Conservation (phyloP, 2,329 filamentous ascomycete genomes). For the Fusarium proliferatum region DNA sequence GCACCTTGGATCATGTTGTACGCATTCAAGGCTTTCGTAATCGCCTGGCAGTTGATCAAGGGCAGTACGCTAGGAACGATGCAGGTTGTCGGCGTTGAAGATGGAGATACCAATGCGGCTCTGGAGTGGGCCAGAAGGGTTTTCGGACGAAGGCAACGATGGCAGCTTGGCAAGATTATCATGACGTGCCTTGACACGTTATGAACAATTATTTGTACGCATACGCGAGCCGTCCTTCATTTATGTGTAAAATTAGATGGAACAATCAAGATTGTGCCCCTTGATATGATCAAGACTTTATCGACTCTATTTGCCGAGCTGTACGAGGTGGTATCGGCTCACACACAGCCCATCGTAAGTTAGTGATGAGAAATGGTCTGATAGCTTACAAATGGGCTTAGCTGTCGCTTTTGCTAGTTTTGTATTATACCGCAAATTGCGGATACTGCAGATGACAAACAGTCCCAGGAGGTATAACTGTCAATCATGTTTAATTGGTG, state of each 20-base stretch:
- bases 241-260: neutral
- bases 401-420: neutral
- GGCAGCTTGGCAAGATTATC: constrained; percentile 16
- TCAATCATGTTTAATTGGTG: too few relatives aligned
- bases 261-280: neutral
- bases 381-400: too few relatives aligned
- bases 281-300: neutral
- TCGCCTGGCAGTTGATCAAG: constrained; percentile 53
- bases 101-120: constrained; percentile 3
- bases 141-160: constrained; percentile 7
- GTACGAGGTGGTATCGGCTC: neutral
- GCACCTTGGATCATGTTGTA: constrained; percentile 55
- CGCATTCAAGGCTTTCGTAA: constrained; percentile 55
- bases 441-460: neutral
- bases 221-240: fast-evolving
- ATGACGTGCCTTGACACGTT: constrained; percentile 13
- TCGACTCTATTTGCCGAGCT: fast-evolving
- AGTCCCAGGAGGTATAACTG: fast-evolving
- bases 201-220: neutral
- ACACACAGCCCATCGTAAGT: neutral
- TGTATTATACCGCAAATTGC: neutral
- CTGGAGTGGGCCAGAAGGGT: constrained; percentile 8
- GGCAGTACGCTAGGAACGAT: constrained; percentile 49
- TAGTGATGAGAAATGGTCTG: neutral
- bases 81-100: constrained; percentile 3